phyloP scores from a whole-genome alignment of 2,329 filamentous ascomycete species.

The Ophiostoma tasmaniense region DNA sequence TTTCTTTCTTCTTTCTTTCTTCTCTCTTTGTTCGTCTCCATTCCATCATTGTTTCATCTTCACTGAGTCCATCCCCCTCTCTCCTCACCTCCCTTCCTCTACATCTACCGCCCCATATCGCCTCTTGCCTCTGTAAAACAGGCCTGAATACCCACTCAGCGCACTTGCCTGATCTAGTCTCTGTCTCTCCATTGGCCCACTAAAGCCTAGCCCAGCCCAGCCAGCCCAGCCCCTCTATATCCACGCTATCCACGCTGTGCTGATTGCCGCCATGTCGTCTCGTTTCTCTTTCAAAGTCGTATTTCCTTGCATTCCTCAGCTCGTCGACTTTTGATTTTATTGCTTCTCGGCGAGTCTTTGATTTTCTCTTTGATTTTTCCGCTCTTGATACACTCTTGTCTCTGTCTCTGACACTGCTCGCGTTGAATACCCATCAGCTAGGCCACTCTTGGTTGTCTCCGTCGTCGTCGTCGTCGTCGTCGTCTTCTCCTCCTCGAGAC shows the following conservation, averaged over 20 bases:
- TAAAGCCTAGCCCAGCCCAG: neutral
- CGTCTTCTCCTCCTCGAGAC: neutral
- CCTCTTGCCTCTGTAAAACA: neutral
- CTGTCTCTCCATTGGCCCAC: too few species aligned
- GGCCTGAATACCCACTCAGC: neutral
- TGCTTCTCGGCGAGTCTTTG: neutral
- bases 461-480: neutral
- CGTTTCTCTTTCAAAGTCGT: neutral
- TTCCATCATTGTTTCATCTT: neutral
- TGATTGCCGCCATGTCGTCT: neutral
- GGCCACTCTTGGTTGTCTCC: neutral
- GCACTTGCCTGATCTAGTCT: neutral
- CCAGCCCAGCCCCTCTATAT: neutral
- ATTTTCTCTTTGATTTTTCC: neutral
- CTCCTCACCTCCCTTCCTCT: neutral
- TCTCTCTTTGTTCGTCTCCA: neutral
- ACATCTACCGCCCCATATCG: neutral
- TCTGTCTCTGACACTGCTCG: neutral
- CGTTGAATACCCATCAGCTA: neutral
- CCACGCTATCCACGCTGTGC: neutral
- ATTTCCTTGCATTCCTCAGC: neutral
- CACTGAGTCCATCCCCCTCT: neutral
- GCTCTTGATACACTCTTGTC: neutral
- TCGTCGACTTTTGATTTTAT: neutral
- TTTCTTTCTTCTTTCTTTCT: neutral